phyloP scores from a whole-genome alignment of 139 green algal species.

The Chlorella sp. region DNA sequence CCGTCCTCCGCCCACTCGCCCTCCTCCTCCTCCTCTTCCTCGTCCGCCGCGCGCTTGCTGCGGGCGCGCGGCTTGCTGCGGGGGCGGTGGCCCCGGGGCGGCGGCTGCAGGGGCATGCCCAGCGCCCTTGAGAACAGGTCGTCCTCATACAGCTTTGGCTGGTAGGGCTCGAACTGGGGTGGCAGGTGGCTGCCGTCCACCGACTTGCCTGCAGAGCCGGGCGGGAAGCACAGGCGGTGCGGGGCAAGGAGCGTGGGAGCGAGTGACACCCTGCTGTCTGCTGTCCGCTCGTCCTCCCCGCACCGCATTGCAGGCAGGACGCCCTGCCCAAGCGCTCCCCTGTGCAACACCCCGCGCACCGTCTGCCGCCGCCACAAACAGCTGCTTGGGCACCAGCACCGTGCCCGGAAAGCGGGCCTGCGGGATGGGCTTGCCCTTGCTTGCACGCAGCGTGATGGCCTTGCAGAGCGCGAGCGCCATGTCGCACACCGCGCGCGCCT shows the following conservation, averaged over 20 bases:
- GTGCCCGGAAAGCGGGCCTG: slow-evolving; percentile 28
- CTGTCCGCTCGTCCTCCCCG: no score
- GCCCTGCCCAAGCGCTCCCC: no score
- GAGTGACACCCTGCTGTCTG: no score
- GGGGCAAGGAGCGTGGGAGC: no score
- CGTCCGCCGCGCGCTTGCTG: background rate
- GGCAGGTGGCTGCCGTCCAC: slow-evolving; percentile 25
- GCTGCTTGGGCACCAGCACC: slow-evolving; percentile 38
- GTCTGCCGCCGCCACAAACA: no score
- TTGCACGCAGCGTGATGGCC: slow-evolving; percentile 23
- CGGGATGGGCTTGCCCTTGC: background rate
- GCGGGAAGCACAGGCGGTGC: slow-evolving; percentile 18
- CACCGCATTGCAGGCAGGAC: no score
- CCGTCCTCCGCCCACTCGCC: slow-evolving; percentile 1
- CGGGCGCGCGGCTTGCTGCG: background rate
- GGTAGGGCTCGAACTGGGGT: background rate
- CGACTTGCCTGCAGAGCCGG: slow-evolving; percentile 17
- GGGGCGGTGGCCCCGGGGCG: background rate
- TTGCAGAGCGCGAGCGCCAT: slow-evolving; percentile 34
- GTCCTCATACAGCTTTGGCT: background rate
- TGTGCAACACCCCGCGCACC: no score
- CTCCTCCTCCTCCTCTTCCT: background rate
- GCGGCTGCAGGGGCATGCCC: background rate
- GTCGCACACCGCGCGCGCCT: slow-evolving; percentile 54
- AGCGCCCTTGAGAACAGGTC: slow-evolving; percentile 5